phyloP scores from a whole-genome alignment of 805 yeast species.

The Lipomyces lipofer region DNA sequence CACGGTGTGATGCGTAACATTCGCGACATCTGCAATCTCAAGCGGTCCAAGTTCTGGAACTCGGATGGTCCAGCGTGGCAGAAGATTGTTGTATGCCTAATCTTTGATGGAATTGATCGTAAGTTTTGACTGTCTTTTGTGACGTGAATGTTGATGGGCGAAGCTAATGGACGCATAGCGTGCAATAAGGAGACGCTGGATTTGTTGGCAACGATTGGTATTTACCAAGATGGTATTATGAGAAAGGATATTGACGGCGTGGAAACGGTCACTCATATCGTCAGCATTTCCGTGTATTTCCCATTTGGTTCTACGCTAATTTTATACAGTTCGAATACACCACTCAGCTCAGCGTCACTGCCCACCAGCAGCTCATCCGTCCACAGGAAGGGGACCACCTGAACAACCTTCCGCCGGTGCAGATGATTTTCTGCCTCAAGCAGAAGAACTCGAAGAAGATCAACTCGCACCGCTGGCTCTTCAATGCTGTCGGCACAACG shows the following conservation, averaged over 20 bases:
- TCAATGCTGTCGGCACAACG: conserved; percentile 61
- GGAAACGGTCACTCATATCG: conserved; percentile 64
- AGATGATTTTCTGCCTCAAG: conserved; percentile 59
- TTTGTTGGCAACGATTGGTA: conserved; percentile 62
- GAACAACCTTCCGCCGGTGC: conserved; percentile 62
- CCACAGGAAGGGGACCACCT: conserved; percentile 53
- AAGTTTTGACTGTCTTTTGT: not conserved
- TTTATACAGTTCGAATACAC: conserved; percentile 69
- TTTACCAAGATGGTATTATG: conserved; percentile 67
- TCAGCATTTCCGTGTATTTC: too few species aligned
- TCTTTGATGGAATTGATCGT: conserved; percentile 63
- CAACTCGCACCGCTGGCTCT: conserved; percentile 69
- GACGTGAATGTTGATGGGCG: not conserved
- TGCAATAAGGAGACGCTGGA: conserved; percentile 65
- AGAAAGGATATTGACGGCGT: conserved; percentile 59
- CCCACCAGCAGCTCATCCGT: conserved; percentile 51
- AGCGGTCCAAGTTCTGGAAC: conserved; percentile 48
- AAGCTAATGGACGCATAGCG: conserved; percentile 32
- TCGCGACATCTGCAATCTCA: conserved; percentile 56
- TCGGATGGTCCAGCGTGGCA: conserved; percentile 61
- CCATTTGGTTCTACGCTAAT: not conserved
- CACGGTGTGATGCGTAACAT: conserved; percentile 64
- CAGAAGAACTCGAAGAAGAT: conserved; percentile 65
- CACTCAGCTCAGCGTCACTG: conserved; percentile 49
- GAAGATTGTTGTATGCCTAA: conserved; percentile 61